Percentiles rank a stretch among this genome's conserved stretches.
These are phyloP conservation scores for Pythium brassicae DNA, from an alignment of 352 stramenopile species.

Conservation along the genomic window DNA sequence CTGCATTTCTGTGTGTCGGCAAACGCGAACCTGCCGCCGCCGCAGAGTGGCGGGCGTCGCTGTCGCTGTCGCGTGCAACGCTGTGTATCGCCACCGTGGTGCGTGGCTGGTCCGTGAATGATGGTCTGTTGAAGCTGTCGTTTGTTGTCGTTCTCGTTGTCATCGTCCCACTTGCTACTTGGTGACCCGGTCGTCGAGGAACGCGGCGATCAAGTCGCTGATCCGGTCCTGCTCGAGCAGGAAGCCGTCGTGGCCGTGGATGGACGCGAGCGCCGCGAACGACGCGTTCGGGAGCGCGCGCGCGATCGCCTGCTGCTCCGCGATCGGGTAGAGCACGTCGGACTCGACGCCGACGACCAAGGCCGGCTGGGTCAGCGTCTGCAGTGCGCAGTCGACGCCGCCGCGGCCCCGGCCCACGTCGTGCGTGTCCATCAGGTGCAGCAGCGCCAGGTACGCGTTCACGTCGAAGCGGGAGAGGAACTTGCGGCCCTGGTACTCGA, in stretches of 20 bases:
- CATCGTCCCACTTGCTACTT: background rate
- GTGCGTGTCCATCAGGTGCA: slow-evolving; percentile 96
- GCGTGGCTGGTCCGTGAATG: background rate
- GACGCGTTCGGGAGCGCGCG: slow-evolving; percentile 74
- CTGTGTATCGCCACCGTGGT: background rate
- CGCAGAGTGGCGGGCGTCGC: background rate
- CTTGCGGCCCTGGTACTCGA: slow-evolving; percentile 92
- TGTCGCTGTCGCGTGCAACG: background rate
- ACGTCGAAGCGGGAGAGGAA: slow-evolving; percentile 95
- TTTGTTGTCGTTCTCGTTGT: no score
- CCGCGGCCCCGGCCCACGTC: slow-evolving; percentile 87
- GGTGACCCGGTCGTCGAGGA: slow-evolving; percentile 39
- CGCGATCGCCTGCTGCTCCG: slow-evolving; percentile 90
- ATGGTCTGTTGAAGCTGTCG: no score
- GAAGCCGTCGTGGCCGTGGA: slow-evolving; percentile 96
- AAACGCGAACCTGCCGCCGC: background rate
- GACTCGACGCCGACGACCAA: slow-evolving; percentile 94
- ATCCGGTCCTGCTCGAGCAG: slow-evolving; percentile 95
- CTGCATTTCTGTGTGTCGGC: no score
- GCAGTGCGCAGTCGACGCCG: slow-evolving; percentile 63
- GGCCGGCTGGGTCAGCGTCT: slow-evolving; percentile 59
- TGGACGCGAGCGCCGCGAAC: slow-evolving; percentile 87
- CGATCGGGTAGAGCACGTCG: slow-evolving; percentile 94
- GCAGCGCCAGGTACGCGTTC: slow-evolving; percentile 94
- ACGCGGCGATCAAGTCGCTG: slow-evolving; percentile 47